These are phyloP conservation scores for Xylogone sp. DNA, from an alignment of 2,329 filamentous ascomycete genomes.

Conservation along the genomic window DNA sequence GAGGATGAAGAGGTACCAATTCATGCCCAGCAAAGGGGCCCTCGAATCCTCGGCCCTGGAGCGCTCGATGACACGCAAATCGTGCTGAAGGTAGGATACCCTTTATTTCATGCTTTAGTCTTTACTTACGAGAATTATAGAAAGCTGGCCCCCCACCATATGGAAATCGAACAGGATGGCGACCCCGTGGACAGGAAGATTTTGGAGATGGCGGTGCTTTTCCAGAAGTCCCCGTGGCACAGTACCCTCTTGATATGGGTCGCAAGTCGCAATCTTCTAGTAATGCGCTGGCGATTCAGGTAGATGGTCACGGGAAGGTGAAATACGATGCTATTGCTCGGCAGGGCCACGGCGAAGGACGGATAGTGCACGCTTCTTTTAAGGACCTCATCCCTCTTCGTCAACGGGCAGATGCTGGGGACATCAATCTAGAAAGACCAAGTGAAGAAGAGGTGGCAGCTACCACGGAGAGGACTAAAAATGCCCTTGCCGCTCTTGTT, in stretches of 20 bases:
- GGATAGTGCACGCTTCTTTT: constrained; percentile 92
- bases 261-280: constrained; percentile 66
- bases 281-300: constrained; percentile 89
- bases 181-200: constrained; percentile 82
- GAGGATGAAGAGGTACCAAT: constrained; percentile 78
- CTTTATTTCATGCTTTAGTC: not conserved
- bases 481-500: constrained; percentile 77
- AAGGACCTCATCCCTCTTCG: constrained; percentile 93
- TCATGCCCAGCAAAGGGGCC: constrained; percentile 71
- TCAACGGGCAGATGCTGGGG: constrained; percentile 87
- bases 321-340: constrained; percentile 95
- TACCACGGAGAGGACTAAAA: constrained; percentile 83
- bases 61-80: constrained; percentile 84
- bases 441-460: constrained; percentile 79
- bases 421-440: constrained; percentile 82
- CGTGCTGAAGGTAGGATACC: constrained; percentile 61
- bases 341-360: constrained; percentile 77
- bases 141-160: constrained; percentile 84
- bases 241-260: constrained; percentile 96
- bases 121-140: constrained; percentile 35
- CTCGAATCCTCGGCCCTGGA: constrained; percentile 74
- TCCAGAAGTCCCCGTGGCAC: constrained; percentile 87
- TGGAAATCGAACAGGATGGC: constrained; percentile 83
- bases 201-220: constrained; percentile 96
- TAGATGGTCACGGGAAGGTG: constrained; percentile 87